These are phyloP conservation scores for Russula vinacea DNA, from an alignment of 768 basidiomycete genomes.

Conservation along the genomic window DNA sequence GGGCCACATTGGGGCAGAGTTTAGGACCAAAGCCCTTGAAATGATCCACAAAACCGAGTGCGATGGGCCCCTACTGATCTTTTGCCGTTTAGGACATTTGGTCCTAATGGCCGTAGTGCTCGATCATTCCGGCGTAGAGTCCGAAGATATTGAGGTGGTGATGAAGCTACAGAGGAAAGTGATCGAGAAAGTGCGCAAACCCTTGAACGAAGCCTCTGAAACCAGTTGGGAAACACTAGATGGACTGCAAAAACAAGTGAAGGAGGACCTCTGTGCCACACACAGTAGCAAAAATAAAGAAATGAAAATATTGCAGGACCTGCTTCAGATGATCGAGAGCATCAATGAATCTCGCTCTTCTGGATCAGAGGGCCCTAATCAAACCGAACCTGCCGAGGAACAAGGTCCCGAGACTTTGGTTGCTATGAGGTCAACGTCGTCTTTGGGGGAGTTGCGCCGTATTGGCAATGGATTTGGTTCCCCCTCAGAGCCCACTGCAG, in stretches of 20 bases:
- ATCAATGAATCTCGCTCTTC: too few species aligned
- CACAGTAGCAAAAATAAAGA: neutral
- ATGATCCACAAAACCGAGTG: neutral
- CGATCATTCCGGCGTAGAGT: constrained; percentile 3
- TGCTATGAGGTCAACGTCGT: neutral
- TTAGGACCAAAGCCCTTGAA: constrained; percentile 6
- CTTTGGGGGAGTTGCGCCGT: neutral
- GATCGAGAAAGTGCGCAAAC: neutral
- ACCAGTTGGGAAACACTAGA: constrained; percentile 3
- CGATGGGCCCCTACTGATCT: constrained; percentile 21
- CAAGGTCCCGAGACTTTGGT: neutral
- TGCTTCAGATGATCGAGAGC: neutral
- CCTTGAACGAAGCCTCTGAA: neutral
- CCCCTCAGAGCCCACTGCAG: too few species aligned
- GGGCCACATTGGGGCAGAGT: constrained; percentile 3
- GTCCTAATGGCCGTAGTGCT: neutral
- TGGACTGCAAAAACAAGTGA: neutral
- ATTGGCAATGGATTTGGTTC: neutral
- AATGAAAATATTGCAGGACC: neutral
- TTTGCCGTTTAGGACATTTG: constrained; percentile 9
- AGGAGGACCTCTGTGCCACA: neutral
- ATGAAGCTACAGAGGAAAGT: neutral
- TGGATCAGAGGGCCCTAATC: neutral
- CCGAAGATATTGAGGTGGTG: neutral
- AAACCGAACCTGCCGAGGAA: neutral